A percentile compares a stretch with the other conserved stretches of the same genome.
These are phyloP conservation scores for Hyaloperonospora arabidopsidis DNA, from an alignment of 352 stramenopile genomes.

Conservation along the genomic window DNA sequence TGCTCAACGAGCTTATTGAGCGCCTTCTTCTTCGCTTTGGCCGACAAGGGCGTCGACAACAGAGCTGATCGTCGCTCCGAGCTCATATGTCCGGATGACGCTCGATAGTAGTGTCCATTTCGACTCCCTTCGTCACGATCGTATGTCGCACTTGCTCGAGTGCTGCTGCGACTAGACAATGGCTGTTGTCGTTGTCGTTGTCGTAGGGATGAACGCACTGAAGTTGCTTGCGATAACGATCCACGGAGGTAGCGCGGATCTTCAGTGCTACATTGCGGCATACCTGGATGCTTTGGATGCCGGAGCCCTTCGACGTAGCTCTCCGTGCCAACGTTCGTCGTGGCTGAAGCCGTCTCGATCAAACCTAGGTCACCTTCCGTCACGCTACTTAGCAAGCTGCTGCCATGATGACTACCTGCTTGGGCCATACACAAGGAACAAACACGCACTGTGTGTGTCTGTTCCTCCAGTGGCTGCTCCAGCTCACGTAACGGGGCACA, in stretches of 20 bases:
- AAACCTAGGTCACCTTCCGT: slow-evolving; percentile 21
- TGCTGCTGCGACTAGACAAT: slow-evolving; percentile 13
- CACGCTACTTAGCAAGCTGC: slow-evolving; percentile 21
- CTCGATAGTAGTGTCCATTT: slow-evolving; percentile 12
- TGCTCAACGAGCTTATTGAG: slow-evolving; percentile 52
- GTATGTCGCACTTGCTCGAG: slow-evolving; percentile 4
- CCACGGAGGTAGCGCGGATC: no score
- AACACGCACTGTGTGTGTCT: slow-evolving; percentile 50
- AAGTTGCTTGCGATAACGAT: slow-evolving; percentile 6
- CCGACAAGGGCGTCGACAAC: slow-evolving; percentile 26
- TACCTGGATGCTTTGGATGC: slow-evolving; percentile 26
- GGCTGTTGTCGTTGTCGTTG: slow-evolving; percentile 10
- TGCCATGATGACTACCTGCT: slow-evolving; percentile 24
- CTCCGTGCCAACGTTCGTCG: slow-evolving; percentile 44
- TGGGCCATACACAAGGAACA: slow-evolving; percentile 61
- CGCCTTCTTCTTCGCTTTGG: slow-evolving; percentile 31
- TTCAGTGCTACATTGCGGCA: slow-evolving; percentile 15
- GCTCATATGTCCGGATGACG: slow-evolving; percentile 10
- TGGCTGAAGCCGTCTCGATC: slow-evolving; percentile 24
- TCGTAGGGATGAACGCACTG: slow-evolving; percentile 16
- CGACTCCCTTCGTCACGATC: slow-evolving; percentile 8
- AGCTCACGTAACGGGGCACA: slow-evolving; percentile 67
- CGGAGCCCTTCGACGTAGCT: slow-evolving; percentile 35
- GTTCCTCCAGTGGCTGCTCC: slow-evolving; percentile 52
- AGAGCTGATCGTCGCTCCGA: slow-evolving; percentile 25